phyloP scores from a whole-genome alignment of 2,329 filamentous ascomycete genomes.

The Botrytis medusae region DNA sequence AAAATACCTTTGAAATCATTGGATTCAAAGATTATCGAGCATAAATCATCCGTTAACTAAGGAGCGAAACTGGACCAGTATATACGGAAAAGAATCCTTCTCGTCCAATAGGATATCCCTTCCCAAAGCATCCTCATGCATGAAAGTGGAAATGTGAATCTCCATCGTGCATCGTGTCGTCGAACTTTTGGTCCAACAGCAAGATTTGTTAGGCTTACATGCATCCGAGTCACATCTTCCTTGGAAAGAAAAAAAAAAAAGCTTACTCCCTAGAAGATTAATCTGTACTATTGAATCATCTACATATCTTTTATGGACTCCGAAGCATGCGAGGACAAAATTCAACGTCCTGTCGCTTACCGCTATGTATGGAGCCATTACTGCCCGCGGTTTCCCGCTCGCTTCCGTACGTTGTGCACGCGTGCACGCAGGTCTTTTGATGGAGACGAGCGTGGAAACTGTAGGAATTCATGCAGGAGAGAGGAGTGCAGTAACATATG shows the following conservation, averaged over 20 bases:
- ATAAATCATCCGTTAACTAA: background rate
- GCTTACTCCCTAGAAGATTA: background rate
- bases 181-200: conserved; percentile 17
- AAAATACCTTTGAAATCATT: background rate
- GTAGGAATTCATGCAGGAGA: background rate
- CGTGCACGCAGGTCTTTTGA: background rate
- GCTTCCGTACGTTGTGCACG: background rate
- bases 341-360: background rate
- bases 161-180: conserved; percentile 22
- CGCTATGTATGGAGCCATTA: background rate
- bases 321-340: conserved; percentile 13
- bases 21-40: background rate
- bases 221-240: conserved; percentile 11
- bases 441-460: background rate
- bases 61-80: background rate
- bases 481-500: conserved; percentile 8
- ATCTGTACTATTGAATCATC: conserved; percentile 20
- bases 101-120: conserved; percentile 10
- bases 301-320: background rate
- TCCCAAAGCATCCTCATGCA: conserved; percentile 15
- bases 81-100: background rate
- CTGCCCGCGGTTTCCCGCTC: background rate
- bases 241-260: conserved; percentile 4
- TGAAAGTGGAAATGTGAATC: conserved; percentile 3
- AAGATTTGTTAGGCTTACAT: conserved; percentile 15